Evolutionary conservation across 2,329 filamentous ascomycete species (phyloP).

Genomic region (Colletotrichum eremochloae): DNA sequence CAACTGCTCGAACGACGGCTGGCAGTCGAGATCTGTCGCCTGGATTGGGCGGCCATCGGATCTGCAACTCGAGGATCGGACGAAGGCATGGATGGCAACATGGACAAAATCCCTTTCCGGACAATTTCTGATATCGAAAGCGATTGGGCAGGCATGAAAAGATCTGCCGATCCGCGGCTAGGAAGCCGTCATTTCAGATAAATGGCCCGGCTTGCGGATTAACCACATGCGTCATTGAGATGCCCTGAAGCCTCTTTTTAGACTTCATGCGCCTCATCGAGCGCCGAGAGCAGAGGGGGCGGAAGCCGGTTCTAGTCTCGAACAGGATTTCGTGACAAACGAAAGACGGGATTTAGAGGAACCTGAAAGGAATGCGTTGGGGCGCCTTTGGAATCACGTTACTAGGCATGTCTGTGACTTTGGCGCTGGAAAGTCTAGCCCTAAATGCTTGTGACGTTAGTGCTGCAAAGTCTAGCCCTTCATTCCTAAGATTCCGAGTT

Average conservation of each 20-base stretch:
- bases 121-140: background rate
- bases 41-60: background rate
- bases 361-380: slow-evolving; percentile 30
- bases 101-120: background rate
- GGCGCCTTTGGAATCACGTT: background rate
- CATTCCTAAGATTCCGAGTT: background rate
- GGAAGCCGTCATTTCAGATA: background rate
- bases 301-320: slow-evolving; percentile 4
- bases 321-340: slow-evolving; percentile 3
- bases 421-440: too few species aligned
- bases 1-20: background rate
- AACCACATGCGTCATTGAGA: slow-evolving; percentile 24
- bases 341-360: background rate
- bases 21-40: background rate
- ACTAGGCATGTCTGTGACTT: background rate
- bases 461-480: background rate
- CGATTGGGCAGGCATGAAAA: background rate
- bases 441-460: background rate
- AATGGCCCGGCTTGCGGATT: background rate
- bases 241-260: background rate
- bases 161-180: background rate
- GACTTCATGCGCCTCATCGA: background rate
- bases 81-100: too few species aligned
- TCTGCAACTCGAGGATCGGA: background rate
- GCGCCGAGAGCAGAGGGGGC: background rate